A percentile compares a stretch with the other conserved stretches of the same genome.
Conservation (phyloP, 345 rosid species). For the Eucalyptus pauciflora region DNA sequence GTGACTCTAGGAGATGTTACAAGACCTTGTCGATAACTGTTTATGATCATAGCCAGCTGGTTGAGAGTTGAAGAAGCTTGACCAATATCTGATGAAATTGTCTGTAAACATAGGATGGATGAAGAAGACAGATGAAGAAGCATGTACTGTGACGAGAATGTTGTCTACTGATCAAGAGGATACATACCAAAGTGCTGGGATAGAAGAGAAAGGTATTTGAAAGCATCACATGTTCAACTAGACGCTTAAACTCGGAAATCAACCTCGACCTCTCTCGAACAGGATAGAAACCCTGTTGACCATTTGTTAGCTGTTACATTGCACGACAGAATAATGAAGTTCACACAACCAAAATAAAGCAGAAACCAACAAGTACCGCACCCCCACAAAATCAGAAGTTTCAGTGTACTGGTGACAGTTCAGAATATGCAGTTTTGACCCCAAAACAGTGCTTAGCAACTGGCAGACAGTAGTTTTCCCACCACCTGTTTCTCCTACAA, state of each 20-base stretch:
- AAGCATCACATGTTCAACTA: slow-evolving; percentile 42
- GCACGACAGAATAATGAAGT: background rate
- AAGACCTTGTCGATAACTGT: slow-evolving; percentile 29
- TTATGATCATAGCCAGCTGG: slow-evolving; percentile 21
- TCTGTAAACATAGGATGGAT: slow-evolving; percentile 25
- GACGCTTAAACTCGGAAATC: slow-evolving; percentile 32
- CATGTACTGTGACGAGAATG: background rate
- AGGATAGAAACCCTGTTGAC: slow-evolving; percentile 81
- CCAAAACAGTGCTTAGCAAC: slow-evolving; percentile 42
- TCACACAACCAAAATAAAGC: background rate
- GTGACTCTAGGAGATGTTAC: slow-evolving; percentile 16
- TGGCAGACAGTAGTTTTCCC: slow-evolving; percentile 97
- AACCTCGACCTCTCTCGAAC: slow-evolving; percentile 79
- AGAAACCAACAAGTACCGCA: slow-evolving; percentile 17
- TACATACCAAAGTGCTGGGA: slow-evolving; percentile 23
- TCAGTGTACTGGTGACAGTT: slow-evolving; percentile 96
- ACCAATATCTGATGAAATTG: slow-evolving; percentile 48
- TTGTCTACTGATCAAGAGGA: background rate
- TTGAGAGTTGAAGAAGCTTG: slow-evolving; percentile 46
- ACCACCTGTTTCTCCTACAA: slow-evolving; percentile 98
- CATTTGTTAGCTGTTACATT: background rate
- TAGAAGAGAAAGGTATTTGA: slow-evolving; percentile 30
- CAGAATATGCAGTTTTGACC: slow-evolving; percentile 60
- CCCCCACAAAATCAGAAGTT: slow-evolving; percentile 95
- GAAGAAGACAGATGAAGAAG: background rate